A percentile compares a stretch with the other conserved stretches of the same genome.
phyloP scores from a whole-genome alignment of 257 asterid genomes.

The Scutellaria baicalensis region DNA sequence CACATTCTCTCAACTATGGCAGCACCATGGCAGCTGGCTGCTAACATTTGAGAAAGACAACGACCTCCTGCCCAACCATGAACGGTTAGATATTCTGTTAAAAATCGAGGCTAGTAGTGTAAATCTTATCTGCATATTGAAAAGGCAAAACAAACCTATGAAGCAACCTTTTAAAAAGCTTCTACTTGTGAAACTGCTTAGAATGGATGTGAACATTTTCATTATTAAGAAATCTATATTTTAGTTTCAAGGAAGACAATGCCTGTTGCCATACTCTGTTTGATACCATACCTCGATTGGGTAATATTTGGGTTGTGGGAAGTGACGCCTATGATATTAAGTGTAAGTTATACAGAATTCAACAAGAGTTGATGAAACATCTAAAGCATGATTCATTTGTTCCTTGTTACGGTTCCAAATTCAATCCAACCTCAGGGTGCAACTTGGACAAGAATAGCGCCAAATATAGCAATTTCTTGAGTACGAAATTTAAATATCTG shows the following conservation, averaged over 20 bases:
- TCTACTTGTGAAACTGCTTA: neutral
- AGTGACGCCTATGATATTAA: neutral
- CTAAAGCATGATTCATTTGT: neutral
- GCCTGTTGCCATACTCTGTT: neutral
- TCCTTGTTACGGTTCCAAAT: neutral
- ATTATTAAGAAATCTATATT: neutral
- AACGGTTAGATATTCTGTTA: neutral
- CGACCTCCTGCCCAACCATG: neutral
- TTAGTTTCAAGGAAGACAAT: neutral
- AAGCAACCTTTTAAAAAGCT: neutral
- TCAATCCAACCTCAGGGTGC: neutral
- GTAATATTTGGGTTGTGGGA: neutral
- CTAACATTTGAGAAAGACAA: neutral
- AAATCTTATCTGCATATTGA: conserved; percentile 1
- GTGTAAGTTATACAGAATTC: neutral
- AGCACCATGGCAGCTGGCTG: neutral
- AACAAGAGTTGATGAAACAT: neutral
- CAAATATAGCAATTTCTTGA: neutral
- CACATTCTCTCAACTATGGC: neutral
- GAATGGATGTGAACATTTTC: neutral
- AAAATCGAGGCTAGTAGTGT: neutral
- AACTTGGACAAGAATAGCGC: neutral
- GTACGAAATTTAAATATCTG: too few species aligned
- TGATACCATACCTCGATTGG: neutral
- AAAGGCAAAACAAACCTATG: neutral